Evolutionary conservation across 768 basidiomycete genomes (phyloP), one percentile per base, ranked within the genome.

Genomic region (Lactifluus piperatus): DNA sequence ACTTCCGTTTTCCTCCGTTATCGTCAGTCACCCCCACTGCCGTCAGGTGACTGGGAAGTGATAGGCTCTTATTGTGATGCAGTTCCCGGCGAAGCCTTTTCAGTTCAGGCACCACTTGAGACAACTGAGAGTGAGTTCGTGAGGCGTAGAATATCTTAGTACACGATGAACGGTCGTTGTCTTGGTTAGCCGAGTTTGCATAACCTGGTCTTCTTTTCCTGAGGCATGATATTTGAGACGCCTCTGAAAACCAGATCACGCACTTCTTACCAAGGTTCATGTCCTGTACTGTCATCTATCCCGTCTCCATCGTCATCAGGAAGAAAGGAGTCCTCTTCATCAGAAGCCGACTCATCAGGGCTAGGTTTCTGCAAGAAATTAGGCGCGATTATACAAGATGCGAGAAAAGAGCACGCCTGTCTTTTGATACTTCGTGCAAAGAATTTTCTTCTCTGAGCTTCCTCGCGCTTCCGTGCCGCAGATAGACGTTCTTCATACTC

Each of bases 101-200:
- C 10, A 97, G 76, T 68, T 99, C 97, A 4, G 88, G 86, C 18
- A 94, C 77, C 4, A 98, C 79, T 70, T 99, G 95, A 2, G 93
- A 79, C 4, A 99, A 81, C 67, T 99, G 95, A 1, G 94, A 94
- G 72, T 99, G 95, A 0, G 95, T 99, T 32, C 95, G 79, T 0
- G 97, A 98, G 0, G 94, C 89, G 68, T 94, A 97, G 70, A 84
- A 97, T 60, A 98, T 86, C 76, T 92, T 89, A 37, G 82, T 86
- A 67, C 86, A 88, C 4, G 79, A 77, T 16, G 78, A 77, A 57
- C 84, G 75, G 61, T 84, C 84, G 46, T 67, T 64, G 20, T 74
- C 74, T 30, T 65, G 56, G 24, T 48, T 30, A 62, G 61, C 51
- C 41, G 55, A 24, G 46, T 14, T 29, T 16, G 30, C 11, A 39